These are phyloP conservation scores for Tilletiopsis washingtonensis DNA, from an alignment of 1,284 basidiomycete species.

Conservation along the genomic window DNA sequence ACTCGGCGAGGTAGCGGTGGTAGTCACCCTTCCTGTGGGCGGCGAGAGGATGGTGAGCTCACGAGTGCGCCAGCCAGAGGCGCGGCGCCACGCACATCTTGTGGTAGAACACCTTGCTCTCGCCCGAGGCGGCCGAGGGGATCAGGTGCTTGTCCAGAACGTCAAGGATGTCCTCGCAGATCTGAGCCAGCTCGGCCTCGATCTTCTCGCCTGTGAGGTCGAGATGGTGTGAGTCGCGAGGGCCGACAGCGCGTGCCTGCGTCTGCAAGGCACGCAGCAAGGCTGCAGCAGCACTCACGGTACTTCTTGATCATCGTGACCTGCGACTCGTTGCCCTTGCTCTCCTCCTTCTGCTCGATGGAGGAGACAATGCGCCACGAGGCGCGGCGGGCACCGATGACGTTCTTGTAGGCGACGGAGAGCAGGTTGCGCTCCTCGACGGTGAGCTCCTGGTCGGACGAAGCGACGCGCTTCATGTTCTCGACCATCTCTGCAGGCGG, in stretches of 20 bases:
- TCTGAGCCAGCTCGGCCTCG: conserved; percentile 93
- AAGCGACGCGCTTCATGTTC: conserved; percentile 49
- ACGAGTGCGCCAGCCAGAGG: neutral
- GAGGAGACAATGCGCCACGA: conserved; percentile 99
- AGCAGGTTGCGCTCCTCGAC: conserved; percentile 99
- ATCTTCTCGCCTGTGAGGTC: too few species aligned
- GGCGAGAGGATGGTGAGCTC: neutral
- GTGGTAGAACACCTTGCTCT: conserved; percentile 99
- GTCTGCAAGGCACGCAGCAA: conserved; percentile 48
- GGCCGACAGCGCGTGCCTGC: neutral
- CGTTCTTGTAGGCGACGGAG: conserved; percentile 99
- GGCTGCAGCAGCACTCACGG: too few species aligned
- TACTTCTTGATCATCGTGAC: conserved; percentile 98
- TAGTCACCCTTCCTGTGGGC: conserved; percentile 97
- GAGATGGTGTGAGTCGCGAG: neutral
- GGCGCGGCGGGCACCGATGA: conserved; percentile 96
- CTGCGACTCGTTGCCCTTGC: conserved; percentile 96
- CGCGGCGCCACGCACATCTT: conserved; percentile 72
- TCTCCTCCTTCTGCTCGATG: conserved; percentile 99
- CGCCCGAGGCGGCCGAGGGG: conserved; percentile 92
- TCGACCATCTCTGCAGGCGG: conserved; percentile 44
- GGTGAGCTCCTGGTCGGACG: conserved; percentile 63
- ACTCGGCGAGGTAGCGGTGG: conserved; percentile 99
- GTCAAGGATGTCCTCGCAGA: conserved; percentile 98
- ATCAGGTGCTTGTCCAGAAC: conserved; percentile 99